phyloP scores from a whole-genome alignment of 495 filamentous ascomycete species.

The Penicillium daleae region DNA sequence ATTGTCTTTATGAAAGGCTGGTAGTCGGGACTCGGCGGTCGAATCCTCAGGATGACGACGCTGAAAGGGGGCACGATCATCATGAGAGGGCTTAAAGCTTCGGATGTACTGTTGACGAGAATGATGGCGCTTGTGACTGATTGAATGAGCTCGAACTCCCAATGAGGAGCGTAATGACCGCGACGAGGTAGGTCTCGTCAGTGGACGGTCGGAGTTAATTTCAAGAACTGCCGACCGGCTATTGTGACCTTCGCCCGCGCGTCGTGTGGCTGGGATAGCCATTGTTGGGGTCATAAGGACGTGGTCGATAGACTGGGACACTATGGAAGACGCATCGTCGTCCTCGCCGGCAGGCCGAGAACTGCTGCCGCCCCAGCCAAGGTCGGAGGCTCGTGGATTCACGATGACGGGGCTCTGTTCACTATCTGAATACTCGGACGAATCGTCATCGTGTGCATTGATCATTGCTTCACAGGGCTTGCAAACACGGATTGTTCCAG shows the following conservation, averaged over 20 bases:
- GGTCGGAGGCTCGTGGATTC: constrained; percentile 44
- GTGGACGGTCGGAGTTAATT: constrained; percentile 72
- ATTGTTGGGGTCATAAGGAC: constrained; percentile 62
- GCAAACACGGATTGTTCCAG: constrained; percentile 85
- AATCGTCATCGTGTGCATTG: constrained; percentile 85
- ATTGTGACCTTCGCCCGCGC: constrained; percentile 78
- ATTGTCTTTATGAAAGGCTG: constrained; percentile 95
- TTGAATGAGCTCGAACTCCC: constrained; percentile 63
- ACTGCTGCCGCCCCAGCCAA: constrained; percentile 32
- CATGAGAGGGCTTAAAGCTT: constrained; percentile 61
- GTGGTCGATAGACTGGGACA: constrained; percentile 52
- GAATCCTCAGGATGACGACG: constrained; percentile 68
- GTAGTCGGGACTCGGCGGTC: constrained; percentile 65
- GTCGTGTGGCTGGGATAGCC: constrained; percentile 86
- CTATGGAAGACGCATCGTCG: constrained; percentile 49
- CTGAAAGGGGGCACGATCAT: constrained; percentile 89
- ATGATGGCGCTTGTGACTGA: constrained; percentile 80
- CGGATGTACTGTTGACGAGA: constrained; percentile 80
- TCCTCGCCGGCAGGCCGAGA: constrained; percentile 39
- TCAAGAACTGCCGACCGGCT: constrained; percentile 87
- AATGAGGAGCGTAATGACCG: constrained; percentile 85
- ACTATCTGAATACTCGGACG: constrained; percentile 84
- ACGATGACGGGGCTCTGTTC: constrained; percentile 57
- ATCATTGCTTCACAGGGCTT: constrained; percentile 94
- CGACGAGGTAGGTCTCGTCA: constrained; percentile 85